These are phyloP conservation scores for Hyaloperonospora arabidopsidis DNA, from an alignment of 352 stramenopile species.

Conservation along the genomic window DNA sequence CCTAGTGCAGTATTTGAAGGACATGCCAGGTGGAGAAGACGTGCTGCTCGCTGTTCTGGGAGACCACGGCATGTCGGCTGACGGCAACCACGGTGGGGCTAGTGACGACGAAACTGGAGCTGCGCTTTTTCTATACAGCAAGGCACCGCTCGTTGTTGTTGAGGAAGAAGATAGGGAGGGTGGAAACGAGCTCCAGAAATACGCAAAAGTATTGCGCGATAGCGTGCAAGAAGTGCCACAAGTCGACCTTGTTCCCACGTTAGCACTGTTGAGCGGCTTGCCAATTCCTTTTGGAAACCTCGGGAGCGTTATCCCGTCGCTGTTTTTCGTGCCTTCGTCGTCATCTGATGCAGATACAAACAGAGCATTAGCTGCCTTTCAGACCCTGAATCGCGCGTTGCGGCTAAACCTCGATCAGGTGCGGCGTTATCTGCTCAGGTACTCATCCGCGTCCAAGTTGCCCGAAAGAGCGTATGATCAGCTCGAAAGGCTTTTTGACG, in stretches of 20 bases:
- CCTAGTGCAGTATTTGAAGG: constrained; percentile 56
- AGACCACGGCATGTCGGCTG: constrained; percentile 98
- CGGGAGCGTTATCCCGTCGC: constrained; percentile 87
- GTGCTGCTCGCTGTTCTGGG: constrained; percentile 91
- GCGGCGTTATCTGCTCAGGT: constrained; percentile 62
- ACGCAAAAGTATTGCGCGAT: constrained; percentile 22
- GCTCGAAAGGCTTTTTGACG: constrained; percentile 44
- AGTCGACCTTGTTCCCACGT: constrained; percentile 95
- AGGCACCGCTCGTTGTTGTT: constrained; percentile 27
- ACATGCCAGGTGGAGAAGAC: constrained; percentile 52
- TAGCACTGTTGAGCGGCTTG: constrained; percentile 89
- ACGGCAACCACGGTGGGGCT: constrained; percentile 97
- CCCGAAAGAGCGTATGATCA: constrained; percentile 47
- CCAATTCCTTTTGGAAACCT: constrained; percentile 96
- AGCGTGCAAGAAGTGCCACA: constrained; percentile 65
- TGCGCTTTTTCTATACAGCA: constrained; percentile 90
- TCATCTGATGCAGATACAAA: constrained; percentile 4
- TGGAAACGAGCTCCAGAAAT: constrained; percentile 15
- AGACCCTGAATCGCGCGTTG: constrained; percentile 58
- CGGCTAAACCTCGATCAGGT: constrained; percentile 81
- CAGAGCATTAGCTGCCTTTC: constrained; percentile 25
- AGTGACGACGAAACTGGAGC: constrained; percentile 93
- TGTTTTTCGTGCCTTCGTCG: constrained; percentile 58
- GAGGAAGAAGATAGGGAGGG: constrained; percentile 1
- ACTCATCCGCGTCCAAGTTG: constrained; percentile 59